These are phyloP conservation scores for Myxozyma nipponensis DNA, from an alignment of 805 yeast genomes.

Conservation along the genomic window DNA sequence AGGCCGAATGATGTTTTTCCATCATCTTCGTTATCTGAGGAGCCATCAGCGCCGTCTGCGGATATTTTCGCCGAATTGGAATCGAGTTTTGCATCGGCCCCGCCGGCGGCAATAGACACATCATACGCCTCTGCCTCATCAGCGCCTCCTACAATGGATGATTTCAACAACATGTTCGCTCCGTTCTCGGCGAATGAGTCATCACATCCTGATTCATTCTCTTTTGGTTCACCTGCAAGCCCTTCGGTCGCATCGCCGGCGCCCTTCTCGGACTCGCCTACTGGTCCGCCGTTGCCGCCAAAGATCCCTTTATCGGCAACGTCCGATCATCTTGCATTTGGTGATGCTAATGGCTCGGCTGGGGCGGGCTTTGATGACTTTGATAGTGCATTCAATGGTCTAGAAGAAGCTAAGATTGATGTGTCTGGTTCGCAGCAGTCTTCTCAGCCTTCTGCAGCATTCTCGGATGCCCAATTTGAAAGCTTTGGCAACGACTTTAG, in stretches of 20 bases:
- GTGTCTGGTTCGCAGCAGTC: background rate
- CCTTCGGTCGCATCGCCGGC: conserved; percentile 19
- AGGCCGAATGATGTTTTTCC: background rate
- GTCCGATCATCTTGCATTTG: background rate
- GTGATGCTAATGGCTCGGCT: background rate
- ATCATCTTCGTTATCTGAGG: conserved; percentile 4
- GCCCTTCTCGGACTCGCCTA: background rate
- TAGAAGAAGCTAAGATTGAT: conserved; percentile 41
- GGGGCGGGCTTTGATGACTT: conserved; percentile 28
- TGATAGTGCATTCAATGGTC: conserved; percentile 34
- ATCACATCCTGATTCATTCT: background rate
- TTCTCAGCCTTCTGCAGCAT: background rate
- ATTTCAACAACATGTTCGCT: conserved; percentile 44
- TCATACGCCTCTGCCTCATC: conserved; percentile 29
- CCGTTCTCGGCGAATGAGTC: conserved; percentile 29
- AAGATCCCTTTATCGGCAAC: conserved; percentile 13
- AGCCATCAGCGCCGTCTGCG: conserved; percentile 30
- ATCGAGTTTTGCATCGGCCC: conserved; percentile 17
- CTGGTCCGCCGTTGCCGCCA: conserved; percentile 28
- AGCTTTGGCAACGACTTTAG: conserved; percentile 13
- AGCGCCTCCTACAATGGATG: conserved; percentile 49
- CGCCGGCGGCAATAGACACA: conserved; percentile 13
- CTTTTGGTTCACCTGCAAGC: conserved; percentile 7
- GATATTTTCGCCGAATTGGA: conserved; percentile 12
- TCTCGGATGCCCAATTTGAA: conserved; percentile 19